Evolutionary conservation across 352 stramenopile species (phyloP).

Genomic region (Blastocystis sp.): DNA sequence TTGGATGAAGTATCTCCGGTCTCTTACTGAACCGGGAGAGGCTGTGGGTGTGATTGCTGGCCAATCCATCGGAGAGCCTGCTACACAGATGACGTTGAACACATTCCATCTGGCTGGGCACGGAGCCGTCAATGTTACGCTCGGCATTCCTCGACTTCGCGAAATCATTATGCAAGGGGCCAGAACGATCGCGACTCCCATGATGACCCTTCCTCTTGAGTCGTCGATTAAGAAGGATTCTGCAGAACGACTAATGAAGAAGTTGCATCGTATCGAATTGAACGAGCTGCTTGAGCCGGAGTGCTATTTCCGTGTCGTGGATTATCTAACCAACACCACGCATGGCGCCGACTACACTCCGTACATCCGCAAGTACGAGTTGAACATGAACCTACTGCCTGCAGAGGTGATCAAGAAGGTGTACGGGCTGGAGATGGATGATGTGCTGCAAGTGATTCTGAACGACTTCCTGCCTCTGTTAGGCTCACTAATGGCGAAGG

Average conservation of each 20-base stretch:
- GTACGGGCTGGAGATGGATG: slow-evolving; percentile 86
- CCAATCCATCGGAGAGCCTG: slow-evolving; percentile 98
- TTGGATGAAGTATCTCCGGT: slow-evolving; percentile 93
- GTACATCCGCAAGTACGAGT: slow-evolving; percentile 92
- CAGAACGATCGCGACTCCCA: slow-evolving; percentile 92
- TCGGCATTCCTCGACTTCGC: slow-evolving; percentile 91
- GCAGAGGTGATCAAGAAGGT: slow-evolving; percentile 86
- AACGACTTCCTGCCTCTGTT: slow-evolving; percentile 63
- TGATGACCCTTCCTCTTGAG: slow-evolving; percentile 92
- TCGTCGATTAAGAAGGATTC: slow-evolving; percentile 68
- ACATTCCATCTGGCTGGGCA: slow-evolving; percentile 99
- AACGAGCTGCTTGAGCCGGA: slow-evolving; percentile 48
- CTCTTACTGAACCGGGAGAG: slow-evolving; percentile 90
- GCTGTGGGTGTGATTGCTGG: slow-evolving; percentile 94
- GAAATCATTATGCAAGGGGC: slow-evolving; percentile 99
- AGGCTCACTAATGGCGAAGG: slow-evolving; percentile 8
- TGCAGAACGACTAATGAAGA: slow-evolving; percentile 71
- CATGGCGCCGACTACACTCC: slow-evolving; percentile 63
- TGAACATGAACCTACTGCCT: slow-evolving; percentile 86
- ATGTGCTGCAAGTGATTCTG: slow-evolving; percentile 81
- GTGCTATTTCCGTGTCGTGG: slow-evolving; percentile 55
- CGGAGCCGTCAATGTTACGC: slow-evolving; percentile 90
- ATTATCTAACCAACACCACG: slow-evolving; percentile 56
- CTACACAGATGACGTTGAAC: slow-evolving; percentile 99
- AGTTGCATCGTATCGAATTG: slow-evolving; percentile 71